phyloP scores from a whole-genome alignment of 225 moss, liverwort and hornwort genomes.

The Sphagnum tenellum region DNA sequence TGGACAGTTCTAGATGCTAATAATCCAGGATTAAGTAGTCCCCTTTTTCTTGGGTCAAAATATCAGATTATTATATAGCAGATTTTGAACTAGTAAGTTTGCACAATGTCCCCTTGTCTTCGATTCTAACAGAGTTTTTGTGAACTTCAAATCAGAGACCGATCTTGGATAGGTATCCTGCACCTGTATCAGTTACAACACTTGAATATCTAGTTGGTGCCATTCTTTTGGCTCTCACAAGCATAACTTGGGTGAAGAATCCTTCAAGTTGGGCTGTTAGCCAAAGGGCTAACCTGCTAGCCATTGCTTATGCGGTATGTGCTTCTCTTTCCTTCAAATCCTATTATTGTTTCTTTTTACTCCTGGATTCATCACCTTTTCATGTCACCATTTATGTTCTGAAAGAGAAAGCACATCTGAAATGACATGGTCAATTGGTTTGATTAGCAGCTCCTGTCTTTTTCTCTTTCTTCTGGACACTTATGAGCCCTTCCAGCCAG shows the following conservation, averaged over 20 bases:
- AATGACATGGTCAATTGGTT: not conserved
- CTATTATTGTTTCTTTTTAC: no score
- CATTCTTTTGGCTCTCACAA: constrained; percentile 12
- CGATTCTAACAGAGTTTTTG: not conserved
- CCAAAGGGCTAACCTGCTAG: constrained; percentile 13
- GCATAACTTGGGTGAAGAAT: constrained; percentile 12
- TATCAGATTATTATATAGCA: no score
- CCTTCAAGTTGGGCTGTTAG: constrained; percentile 16
- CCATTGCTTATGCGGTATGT: constrained; percentile 16
- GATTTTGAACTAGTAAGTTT: no score
- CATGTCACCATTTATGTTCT: no score
- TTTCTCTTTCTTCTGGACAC: no score
- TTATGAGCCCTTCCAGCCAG: no score
- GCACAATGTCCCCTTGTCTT: no score
- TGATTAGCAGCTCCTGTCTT: no score
- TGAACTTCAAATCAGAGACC: constrained; percentile 13
- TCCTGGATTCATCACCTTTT: no score
- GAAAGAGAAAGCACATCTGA: not conserved
- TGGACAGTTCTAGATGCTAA: no score
- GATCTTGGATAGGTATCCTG: constrained; percentile 18
- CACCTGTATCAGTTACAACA: constrained; percentile 20
- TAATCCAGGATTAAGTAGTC: no score
- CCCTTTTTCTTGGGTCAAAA: not conserved
- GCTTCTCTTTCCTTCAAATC: not conserved
- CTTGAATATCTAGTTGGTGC: constrained; percentile 15